phyloP scores from a whole-genome alignment of 305 asterid species.

The Fraxinus sp. region DNA sequence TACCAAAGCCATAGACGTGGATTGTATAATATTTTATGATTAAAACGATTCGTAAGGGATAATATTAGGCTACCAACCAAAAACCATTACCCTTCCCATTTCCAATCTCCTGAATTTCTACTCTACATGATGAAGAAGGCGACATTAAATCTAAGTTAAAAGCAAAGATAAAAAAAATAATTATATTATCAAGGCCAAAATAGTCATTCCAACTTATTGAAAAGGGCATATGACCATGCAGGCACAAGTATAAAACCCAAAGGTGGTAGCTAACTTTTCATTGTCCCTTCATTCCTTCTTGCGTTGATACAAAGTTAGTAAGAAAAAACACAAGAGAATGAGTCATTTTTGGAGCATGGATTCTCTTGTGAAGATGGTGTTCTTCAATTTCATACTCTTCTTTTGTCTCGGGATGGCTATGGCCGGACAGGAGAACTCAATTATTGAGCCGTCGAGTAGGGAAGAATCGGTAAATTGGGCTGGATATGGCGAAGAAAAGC shows the following conservation, averaged over 20 bases:
- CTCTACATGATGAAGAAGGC: slow-evolving; percentile 10
- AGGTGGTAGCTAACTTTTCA: slow-evolving; percentile 44
- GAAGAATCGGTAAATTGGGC: slow-evolving; percentile 60
- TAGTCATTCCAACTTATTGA: slow-evolving; percentile 27
- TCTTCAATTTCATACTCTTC: slow-evolving; percentile 17
- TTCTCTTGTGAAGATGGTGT: slow-evolving; percentile 13
- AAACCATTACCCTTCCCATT: slow-evolving; percentile 39
- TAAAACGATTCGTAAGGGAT: slow-evolving; percentile 25
- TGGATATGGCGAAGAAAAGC: slow-evolving; percentile 90
- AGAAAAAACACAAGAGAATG: slow-evolving; percentile 31
- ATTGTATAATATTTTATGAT: background rate
- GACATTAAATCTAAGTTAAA: background rate
- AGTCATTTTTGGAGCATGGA: slow-evolving; percentile 18
- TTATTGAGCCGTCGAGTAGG: slow-evolving; percentile 38
- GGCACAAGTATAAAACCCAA: slow-evolving; percentile 29
- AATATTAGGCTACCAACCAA: slow-evolving; percentile 67
- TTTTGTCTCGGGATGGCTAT: slow-evolving; percentile 10
- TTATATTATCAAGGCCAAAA: slow-evolving; percentile 31
- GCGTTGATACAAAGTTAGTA: slow-evolving; percentile 39
- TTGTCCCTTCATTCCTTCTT: slow-evolving; percentile 41
- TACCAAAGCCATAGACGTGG: background rate
- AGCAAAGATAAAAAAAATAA: background rate
- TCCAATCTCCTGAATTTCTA: slow-evolving; percentile 36
- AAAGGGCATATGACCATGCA: slow-evolving; percentile 47
- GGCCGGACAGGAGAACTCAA: background rate